Base-by-base conservation (phyloP, 805 yeast species). In the Wickerhamiella spandovensis region DNA sequence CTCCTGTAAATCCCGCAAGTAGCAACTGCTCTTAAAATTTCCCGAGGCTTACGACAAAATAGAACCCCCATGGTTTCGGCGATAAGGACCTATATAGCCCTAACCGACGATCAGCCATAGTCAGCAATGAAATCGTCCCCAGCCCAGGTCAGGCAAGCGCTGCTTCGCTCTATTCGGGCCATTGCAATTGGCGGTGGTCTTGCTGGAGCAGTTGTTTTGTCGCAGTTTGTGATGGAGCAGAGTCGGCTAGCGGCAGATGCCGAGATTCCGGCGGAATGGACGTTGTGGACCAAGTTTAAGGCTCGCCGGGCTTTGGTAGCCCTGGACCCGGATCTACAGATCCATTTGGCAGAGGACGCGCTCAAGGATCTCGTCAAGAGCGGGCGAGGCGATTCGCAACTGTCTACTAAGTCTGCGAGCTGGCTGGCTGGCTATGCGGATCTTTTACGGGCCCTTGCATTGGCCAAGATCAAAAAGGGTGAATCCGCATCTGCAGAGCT, bases 351-450 rank as follows among this genome's bases (percentile, higher is more conserved):
- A 38, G 52, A 57, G 35, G 50, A 52, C 13, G 64, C 63, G 13
- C 49, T 64, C 24, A 50, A 53, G 23, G 46, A 55, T 5, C 52
- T 64, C 3, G 53, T 59, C 10, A 25, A 48, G 2, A 44, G 48
- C 13, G 51, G 51, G 17, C 52, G 53, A 21, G 55, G 52, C 2
- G 37, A 45, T 25, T 52, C 57, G 5, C 59, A 63, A 37, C 48
- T 64, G 22, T 32, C 42, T 12, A 47, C 48, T 7, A 61, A 64
- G 48, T 51, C 58, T 17, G 51, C 47, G 18, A 52, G 50, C 37
- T 65, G 68, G 68, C 57, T 65, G 9, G 54, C 61, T 1, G 67
- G 67, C 5, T 65, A 65, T 51, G 58, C 63, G 5, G 69, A 65
- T 48, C 45, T 63, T 15, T 51, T 62, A 47, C 58, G 64, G 17